Evolutionary conservation across 2,329 filamentous ascomycete genomes (phyloP).

Genomic region (Sporothrix inflata): DNA sequence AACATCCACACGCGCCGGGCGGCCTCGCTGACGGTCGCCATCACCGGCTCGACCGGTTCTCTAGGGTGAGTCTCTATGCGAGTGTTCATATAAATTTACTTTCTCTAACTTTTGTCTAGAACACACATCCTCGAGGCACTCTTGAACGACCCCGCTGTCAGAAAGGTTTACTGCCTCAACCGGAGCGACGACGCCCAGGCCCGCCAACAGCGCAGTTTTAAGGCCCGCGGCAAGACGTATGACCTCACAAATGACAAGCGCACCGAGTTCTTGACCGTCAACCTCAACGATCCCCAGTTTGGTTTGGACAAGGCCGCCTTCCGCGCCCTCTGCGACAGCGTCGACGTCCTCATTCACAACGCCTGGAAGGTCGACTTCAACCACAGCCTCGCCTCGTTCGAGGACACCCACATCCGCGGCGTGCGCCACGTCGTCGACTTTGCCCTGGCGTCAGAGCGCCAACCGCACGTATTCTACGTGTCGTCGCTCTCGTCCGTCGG

Average conservation of each 20-base stretch:
- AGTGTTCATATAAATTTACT: accelerated
- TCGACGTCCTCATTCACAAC: constrained; percentile 56
- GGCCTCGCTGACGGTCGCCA: constrained; percentile 45
- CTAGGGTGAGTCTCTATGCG: constrained; percentile 41
- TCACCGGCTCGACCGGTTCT: constrained; percentile 55
- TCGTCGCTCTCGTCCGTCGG: constrained; percentile 49
- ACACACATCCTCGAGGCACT: constrained; percentile 51
- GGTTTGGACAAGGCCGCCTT: constrained; percentile 49
- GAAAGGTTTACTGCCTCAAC: constrained; percentile 54
- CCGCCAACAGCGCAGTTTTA: constrained; percentile 43
- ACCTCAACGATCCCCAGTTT: constrained; percentile 53
- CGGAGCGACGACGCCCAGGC: constrained; percentile 46
- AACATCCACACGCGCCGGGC: constrained; percentile 35
- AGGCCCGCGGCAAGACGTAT: not conserved
- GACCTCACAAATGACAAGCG: not conserved
- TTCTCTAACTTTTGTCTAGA: too few relatives aligned
- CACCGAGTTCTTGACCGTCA: constrained; percentile 51
- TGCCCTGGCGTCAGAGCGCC: constrained; percentile 40
- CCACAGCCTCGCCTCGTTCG: constrained; percentile 53
- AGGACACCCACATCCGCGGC: constrained; percentile 52
- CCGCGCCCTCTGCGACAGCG: constrained; percentile 43
- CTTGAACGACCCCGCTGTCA: constrained; percentile 36
- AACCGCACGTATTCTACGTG: constrained; percentile 49
- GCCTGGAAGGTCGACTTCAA: constrained; percentile 61
- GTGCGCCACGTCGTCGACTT: constrained; percentile 54